Base-by-base conservation (phyloP, 306 rosid species). In the Malus sieversii region DNA sequence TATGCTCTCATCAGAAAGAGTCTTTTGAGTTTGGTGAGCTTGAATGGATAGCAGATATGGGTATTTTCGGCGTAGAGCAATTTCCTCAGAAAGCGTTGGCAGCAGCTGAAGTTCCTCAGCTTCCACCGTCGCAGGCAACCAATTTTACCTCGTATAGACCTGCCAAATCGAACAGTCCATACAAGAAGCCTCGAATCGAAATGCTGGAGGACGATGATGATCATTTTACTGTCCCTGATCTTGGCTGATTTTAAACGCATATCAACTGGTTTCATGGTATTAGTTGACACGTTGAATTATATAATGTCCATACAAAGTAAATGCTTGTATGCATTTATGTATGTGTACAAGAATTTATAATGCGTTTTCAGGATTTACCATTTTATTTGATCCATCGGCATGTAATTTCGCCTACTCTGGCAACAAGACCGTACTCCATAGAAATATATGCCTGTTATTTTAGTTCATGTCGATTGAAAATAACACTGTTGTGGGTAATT, bases 81-180 rank as follows among this genome's bases (percentile, higher is more conserved):
- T 78, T 90, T 72, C 79, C 91, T 75, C 84, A 79, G 20, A 93
- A 89, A 73, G 79, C 91, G 42, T 71, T 90, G 76, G 95, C 97
- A 9, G 91, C 96, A 1, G 98, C 98, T 6, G 98, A 95, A 88
- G 99, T 95, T 77, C 99, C 99, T 57, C 96, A 90, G 83, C 92
- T 95, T 84, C 85, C 90, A 4, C 77, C 72, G 30, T 68, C 87
- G 12, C 96, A 88, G 45, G 30, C 92, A 3, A 83, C 82, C 85
- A 82, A 71, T 63, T 71, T 77, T 51, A 14, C 74, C 60, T 74
- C 92, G 35, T 81, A 78, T 76, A 89, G 84, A 84, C 81, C 86
- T 53, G 32, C 87, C 2, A 95, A 90, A 82, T 87, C 87, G 25
- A 77, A 40, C 52, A 73, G 57, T 74, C 82, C 93, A 10, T 75